Conservation (phyloP, 352 stramenopile genomes). For the Aphanomyces astaci region DNA sequence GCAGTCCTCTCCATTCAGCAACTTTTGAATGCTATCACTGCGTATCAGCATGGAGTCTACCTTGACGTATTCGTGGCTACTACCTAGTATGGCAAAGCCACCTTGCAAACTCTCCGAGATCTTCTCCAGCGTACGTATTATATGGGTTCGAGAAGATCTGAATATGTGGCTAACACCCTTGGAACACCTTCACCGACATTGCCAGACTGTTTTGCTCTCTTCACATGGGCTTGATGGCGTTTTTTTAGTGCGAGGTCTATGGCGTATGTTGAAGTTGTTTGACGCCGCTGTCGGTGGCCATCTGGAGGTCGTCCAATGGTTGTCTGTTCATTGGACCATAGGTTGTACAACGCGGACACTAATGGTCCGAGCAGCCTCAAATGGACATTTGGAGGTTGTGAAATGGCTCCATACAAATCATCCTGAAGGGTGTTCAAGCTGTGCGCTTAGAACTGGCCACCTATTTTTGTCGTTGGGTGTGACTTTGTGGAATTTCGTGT, state of each 20-base stretch:
- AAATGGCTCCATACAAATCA: not conserved
- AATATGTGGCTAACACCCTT: no score
- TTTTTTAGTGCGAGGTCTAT: not conserved
- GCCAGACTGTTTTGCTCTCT: not conserved
- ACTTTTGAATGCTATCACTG: not conserved
- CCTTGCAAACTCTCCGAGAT: not conserved
- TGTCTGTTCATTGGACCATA: not conserved
- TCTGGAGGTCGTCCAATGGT: conserved; percentile 5
- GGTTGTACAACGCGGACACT: not conserved
- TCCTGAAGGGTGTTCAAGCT: not conserved
- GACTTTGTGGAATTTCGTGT: not conserved
- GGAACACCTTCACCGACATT: no score
- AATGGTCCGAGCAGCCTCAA: not conserved
- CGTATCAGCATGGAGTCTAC: not conserved
- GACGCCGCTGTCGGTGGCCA: conserved; percentile 23
- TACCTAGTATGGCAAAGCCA: no score
- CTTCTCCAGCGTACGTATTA: no score
- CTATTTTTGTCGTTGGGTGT: not conserved
- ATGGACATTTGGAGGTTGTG: not conserved
- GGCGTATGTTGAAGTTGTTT: not conserved
- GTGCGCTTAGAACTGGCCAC: not conserved
- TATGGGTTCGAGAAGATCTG: no score
- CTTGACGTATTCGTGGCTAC: not conserved
- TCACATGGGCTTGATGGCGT: not conserved
- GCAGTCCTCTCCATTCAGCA: not conserved